Conservation (phyloP, 1,284 basidiomycete species). For the Sporisorium reilianum region DNA sequence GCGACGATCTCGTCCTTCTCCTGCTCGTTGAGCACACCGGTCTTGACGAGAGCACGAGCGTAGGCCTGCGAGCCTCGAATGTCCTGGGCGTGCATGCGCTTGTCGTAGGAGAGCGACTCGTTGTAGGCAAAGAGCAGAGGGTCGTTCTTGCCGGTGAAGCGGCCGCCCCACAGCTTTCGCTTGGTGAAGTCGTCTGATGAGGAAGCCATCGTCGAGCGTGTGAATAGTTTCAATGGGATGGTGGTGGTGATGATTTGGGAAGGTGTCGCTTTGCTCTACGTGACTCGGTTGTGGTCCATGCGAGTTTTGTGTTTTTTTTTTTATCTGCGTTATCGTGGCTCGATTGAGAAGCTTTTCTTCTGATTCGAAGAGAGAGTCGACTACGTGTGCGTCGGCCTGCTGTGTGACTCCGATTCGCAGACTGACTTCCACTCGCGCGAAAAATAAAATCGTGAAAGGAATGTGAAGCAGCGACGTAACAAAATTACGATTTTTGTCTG, state of each 20-base stretch:
- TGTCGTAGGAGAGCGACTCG: conserved; percentile 88
- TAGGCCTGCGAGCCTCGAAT: conserved; percentile 96
- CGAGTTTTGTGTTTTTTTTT: not conserved
- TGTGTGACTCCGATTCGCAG: not conserved
- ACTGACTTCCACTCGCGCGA: not conserved
- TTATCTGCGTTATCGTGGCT: conserved; percentile 3
- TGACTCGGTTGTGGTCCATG: conserved; percentile 15
- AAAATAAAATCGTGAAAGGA: not conserved
- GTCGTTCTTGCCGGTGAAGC: conserved; percentile 67
- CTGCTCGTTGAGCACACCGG: conserved; percentile 81
- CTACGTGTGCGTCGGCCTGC: too few relatives aligned
- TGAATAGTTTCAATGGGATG: too few relatives aligned
- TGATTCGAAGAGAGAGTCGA: too few relatives aligned
- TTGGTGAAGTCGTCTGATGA: conserved; percentile 64
- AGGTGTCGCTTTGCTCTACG: too few relatives aligned
- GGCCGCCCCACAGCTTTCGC: conserved; percentile 68
- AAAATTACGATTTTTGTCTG: not conserved
- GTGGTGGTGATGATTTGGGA: not conserved
- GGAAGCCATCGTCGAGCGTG: conserved; percentile 27
- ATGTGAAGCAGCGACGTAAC: not conserved
- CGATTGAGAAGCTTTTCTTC: too few relatives aligned
- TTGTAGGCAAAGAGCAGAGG: conserved; percentile 68
- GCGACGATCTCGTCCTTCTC: conserved; percentile 79
- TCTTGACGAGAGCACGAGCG: conserved; percentile 83
- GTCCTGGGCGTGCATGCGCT: conserved; percentile 91